Evolutionary conservation across 345 rosid species (phyloP).

Genomic region (Reutealis trisperma): DNA sequence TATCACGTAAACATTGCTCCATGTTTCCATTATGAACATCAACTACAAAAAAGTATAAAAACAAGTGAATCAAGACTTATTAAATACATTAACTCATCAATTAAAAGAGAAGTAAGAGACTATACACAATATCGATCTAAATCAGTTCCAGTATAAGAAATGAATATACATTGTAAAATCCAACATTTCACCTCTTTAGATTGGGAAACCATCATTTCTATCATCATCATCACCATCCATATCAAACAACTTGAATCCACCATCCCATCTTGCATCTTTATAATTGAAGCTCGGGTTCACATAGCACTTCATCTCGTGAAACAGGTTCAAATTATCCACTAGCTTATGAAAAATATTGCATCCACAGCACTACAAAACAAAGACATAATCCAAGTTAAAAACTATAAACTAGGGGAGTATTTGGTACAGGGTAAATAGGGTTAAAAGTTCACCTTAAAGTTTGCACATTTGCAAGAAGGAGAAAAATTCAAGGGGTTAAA

Average conservation of each 20-base stretch:
- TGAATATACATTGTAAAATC: conserved; percentile 38
- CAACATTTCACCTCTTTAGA: conserved; percentile 36
- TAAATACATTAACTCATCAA: conserved; percentile 10
- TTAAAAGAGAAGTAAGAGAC: neutral
- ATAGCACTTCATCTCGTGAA: conserved; percentile 86
- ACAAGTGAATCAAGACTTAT: conserved; percentile 9
- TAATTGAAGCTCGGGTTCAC: conserved; percentile 65
- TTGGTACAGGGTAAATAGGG: too few species aligned
- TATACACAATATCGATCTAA: conserved; percentile 41
- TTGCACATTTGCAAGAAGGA: too few species aligned
- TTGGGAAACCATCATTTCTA: conserved; percentile 36
- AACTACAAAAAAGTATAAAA: neutral
- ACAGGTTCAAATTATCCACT: conserved; percentile 90
- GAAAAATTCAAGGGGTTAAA: too few species aligned
- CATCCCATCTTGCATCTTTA: conserved; percentile 54
- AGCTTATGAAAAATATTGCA: conserved; percentile 92
- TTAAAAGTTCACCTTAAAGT: too few species aligned
- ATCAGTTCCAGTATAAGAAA: conserved; percentile 19
- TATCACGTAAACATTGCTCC: neutral
- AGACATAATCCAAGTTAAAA: neutral
- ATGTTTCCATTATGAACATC: conserved; percentile 6
- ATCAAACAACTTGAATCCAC: conserved; percentile 60
- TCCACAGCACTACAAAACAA: conserved; percentile 73
- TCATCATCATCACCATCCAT: conserved; percentile 43
- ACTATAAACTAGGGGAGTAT: neutral